These are phyloP conservation scores for Tulasnella sp. DNA, from an alignment of 768 basidiomycete genomes.

Conservation along the genomic window DNA sequence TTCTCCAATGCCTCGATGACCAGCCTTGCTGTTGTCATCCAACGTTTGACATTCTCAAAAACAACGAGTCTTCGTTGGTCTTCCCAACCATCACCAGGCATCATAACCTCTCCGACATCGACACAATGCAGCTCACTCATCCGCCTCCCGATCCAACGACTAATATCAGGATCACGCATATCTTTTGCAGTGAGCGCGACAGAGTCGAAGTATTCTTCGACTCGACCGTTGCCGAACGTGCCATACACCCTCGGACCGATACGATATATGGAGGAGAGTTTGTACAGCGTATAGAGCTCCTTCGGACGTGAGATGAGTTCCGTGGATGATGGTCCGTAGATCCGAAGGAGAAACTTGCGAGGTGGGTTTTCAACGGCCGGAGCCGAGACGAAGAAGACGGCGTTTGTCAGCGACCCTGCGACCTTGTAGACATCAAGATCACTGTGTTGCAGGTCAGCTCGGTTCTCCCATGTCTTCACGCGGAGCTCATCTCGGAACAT, in stretches of 20 bases:
- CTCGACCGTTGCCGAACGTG: conserved; percentile 88
- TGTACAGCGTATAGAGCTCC: conserved; percentile 81
- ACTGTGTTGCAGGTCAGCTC: conserved; percentile 20
- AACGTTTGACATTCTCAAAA: conserved; percentile 55
- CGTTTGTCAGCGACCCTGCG: conserved; percentile 88
- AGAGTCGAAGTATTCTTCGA: conserved; percentile 93
- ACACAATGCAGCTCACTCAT: conserved; percentile 97
- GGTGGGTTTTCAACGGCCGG: conserved; percentile 30
- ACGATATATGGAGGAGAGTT: conserved; percentile 76
- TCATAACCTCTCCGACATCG: conserved; percentile 58
- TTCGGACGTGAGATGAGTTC: conserved; percentile 77
- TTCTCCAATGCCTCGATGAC: conserved; percentile 48
- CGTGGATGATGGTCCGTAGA: conserved; percentile 84
- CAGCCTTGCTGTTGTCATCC: conserved; percentile 60
- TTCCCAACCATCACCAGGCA: conserved; percentile 41
- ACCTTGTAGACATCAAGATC: conserved; percentile 61
- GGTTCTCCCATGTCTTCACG: conserved; percentile 44
- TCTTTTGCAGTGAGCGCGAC: conserved; percentile 67
- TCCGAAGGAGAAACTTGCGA: conserved; percentile 69
- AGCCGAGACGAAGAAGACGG: conserved; percentile 89
- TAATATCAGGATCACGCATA: conserved; percentile 63
- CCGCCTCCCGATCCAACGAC: conserved; percentile 79
- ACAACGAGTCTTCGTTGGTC: conserved; percentile 34
- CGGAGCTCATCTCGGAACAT: conserved; percentile 43
- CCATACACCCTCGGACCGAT: conserved; percentile 90